Base-by-base conservation (phyloP, 1,284 basidiomycete species). In the Dichomitus squalens region DNA sequence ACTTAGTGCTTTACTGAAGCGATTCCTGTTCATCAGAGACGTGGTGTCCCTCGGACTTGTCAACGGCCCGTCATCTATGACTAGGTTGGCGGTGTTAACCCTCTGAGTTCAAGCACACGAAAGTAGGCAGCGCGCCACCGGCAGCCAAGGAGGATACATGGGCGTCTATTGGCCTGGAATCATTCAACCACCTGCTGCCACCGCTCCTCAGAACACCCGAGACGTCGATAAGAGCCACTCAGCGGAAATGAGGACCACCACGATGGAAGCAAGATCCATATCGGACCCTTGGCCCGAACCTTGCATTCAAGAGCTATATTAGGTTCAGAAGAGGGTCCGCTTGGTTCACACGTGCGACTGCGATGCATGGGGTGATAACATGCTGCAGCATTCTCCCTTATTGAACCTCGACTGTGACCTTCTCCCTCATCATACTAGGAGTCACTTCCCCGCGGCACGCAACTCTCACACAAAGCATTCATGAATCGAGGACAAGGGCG, bases 311-410 rank as follows among this genome's bases (percentile, higher is more conserved):
- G 44, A 33, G 20, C 20, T 7, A 18, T 20, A 29, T 44, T 27
- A 44, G 41, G 41, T 44, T 44, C 25, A 44, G 12, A n/a, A 9
- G 41, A 7, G 25, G 25, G 7, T 16, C 16, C 41, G 25, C 25
- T 44, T n/a, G 41, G 41, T 44, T 44, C 41, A 47, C 44, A 47
- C 44, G 44, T 47, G 44, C 18, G 27, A 25, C 41, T 44, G 41
- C 41, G 44, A 46, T 18, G 9, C 9, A 27, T 27, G 29, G n/a
- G 29, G 29, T 12, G 27, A 47, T 47, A 31, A 33, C 44, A 3
- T 14, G 29, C 44, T 34, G 44, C 44, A 33, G 29, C 27, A 31
- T 7, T 6, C 18, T 14, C 14, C 44, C n/a, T n/a, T 11, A 21
- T 29, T 18, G 4, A 33, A 34, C 44, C 20, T 31, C 31, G 44